Evolutionary conservation across 2,329 filamentous ascomycete species (phyloP).

Genomic region (Thelonectria rubi): DNA sequence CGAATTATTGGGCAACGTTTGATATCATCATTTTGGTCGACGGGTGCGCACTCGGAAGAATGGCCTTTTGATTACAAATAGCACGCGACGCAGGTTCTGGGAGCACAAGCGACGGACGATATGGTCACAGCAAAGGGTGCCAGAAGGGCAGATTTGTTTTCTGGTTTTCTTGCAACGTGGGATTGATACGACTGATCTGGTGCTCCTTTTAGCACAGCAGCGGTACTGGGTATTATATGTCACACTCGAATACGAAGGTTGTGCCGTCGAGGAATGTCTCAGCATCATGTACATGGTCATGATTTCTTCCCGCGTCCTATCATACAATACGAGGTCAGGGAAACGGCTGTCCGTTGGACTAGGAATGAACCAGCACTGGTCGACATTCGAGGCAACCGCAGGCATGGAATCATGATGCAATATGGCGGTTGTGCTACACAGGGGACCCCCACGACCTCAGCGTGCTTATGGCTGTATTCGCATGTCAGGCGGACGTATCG

Average conservation of each 20-base stretch:
- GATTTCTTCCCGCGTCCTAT: background rate
- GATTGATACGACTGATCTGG: background rate
- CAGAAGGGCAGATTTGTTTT: background rate
- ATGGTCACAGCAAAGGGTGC: background rate
- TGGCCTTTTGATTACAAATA: background rate
- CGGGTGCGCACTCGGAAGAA: background rate
- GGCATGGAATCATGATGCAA: background rate
- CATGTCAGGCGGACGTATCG: background rate
- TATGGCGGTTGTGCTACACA: background rate
- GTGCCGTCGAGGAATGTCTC: background rate
- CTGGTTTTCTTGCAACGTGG: background rate
- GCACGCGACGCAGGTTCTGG: background rate
- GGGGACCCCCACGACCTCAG: constrained; percentile 1
- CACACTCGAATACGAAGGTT: background rate
- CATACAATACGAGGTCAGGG: background rate
- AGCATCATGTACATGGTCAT: background rate
- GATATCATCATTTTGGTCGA: background rate
- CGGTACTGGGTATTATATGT: background rate
- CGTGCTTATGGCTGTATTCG: background rate
- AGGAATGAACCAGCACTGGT: background rate
- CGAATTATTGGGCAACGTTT: background rate
- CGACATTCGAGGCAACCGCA: background rate
- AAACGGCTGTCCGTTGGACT: background rate
- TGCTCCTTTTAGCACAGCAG: background rate
- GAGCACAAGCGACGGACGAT: background rate